Percentiles rank a stretch among this genome's conserved stretches.
These are phyloP conservation scores for Hirschioporus abietinus DNA, from an alignment of 768 basidiomycete genomes.

Conservation along the genomic window DNA sequence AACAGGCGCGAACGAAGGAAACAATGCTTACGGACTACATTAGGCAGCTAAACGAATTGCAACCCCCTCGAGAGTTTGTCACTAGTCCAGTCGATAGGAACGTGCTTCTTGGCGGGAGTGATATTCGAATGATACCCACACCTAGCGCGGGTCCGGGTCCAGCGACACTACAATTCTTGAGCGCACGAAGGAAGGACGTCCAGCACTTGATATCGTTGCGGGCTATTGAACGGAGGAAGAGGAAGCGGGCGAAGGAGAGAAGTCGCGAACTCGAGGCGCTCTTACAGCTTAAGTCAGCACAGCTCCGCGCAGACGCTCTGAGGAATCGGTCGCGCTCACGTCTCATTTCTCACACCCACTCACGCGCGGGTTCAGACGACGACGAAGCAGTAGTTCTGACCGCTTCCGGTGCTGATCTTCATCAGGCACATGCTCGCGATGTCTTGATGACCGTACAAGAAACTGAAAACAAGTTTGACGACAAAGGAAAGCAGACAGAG, in stretches of 20 bases:
- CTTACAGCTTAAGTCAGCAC: background rate
- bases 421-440: background rate
- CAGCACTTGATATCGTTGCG: background rate
- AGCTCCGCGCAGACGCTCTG: slow-evolving; percentile 1
- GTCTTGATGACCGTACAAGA: background rate
- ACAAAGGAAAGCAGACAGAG: background rate
- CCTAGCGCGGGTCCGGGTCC: background rate
- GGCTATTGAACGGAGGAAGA: slow-evolving; percentile 3
- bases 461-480: background rate
- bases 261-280: background rate
- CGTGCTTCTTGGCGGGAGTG: background rate
- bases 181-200: background rate
- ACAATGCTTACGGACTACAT: slow-evolving; percentile 1
- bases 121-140: background rate
- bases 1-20: background rate
- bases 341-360: background rate
- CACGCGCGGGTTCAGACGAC: background rate
- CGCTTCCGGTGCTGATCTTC: background rate
- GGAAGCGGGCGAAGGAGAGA: slow-evolving; percentile 5
- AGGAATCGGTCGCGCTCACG: background rate
- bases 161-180: background rate
- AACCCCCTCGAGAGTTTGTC: background rate
- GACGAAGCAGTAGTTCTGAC: background rate
- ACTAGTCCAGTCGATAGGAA: background rate
- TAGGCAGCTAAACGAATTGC: background rate